These are phyloP conservation scores for Ogataea pini DNA, from an alignment of 805 yeast genomes.

Conservation along the genomic window DNA sequence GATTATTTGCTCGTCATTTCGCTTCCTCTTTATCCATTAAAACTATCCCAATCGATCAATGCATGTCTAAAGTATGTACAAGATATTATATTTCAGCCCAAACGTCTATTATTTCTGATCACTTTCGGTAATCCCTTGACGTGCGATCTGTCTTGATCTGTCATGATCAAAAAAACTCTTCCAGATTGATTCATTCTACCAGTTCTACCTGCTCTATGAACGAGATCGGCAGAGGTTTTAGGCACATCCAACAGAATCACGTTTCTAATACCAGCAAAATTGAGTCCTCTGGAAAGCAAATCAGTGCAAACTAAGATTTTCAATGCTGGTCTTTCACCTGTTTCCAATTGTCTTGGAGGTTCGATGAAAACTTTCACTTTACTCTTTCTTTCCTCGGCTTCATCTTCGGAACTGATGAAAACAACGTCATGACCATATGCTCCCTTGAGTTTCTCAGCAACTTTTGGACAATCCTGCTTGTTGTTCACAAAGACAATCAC, in stretches of 20 bases:
- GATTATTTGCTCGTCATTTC: too few species aligned
- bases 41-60: neutral
- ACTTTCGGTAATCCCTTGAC: constrained; percentile 77
- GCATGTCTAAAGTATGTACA: constrained; percentile 7
- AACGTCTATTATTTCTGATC: constrained; percentile 50
- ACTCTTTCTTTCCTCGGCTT: constrained; percentile 56
- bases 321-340: constrained; percentile 37
- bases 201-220: constrained; percentile 92
- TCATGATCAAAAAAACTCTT: constrained; percentile 77
- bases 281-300: constrained; percentile 84
- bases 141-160: constrained; percentile 70
- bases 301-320: constrained; percentile 87
- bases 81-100: constrained; percentile 23
- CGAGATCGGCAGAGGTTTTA: constrained; percentile 75
- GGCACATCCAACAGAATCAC: constrained; percentile 87
- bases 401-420: constrained; percentile 67
- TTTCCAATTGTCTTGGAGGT: constrained; percentile 51
- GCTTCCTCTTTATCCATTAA: neutral
- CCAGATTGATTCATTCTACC: constrained; percentile 92
- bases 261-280: constrained; percentile 78
- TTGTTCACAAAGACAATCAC: constrained; percentile 83
- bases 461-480: constrained; percentile 58
- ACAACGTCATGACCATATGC: constrained; percentile 58
- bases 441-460: constrained; percentile 54
- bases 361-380: constrained; percentile 63